A percentile compares a stretch with the other conserved stretches of the same genome.
These are phyloP conservation scores for Pholiota molesta DNA, from an alignment of 768 basidiomycete genomes.

Conservation along the genomic window DNA sequence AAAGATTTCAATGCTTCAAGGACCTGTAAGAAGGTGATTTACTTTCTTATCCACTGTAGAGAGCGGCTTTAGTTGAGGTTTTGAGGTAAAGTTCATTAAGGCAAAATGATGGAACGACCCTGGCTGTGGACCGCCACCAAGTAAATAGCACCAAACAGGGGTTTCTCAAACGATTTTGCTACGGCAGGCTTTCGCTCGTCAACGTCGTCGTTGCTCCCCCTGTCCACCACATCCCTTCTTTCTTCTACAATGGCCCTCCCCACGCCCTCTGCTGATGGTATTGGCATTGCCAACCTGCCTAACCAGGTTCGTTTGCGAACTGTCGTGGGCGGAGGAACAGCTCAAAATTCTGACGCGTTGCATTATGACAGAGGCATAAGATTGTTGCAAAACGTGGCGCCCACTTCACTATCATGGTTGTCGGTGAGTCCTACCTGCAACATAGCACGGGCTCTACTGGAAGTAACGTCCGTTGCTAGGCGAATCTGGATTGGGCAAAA, in stretches of 20 bases:
- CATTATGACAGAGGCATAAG: constrained; percentile 83
- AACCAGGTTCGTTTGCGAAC: constrained; percentile 75
- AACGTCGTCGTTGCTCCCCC: constrained; percentile 28
- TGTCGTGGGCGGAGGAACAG: background rate
- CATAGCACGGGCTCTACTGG: too few species aligned
- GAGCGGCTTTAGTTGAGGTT: too few species aligned
- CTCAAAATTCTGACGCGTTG: constrained; percentile 29
- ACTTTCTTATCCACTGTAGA: too few species aligned
- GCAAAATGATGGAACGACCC: background rate
- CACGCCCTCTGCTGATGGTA: constrained; percentile 66
- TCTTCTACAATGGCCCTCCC: constrained; percentile 45
- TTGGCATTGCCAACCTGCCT: constrained; percentile 95
- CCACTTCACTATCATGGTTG: constrained; percentile 99
- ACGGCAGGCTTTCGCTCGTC: constrained; percentile 20
- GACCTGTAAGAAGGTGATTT: too few species aligned
- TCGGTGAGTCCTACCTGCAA: constrained; percentile 61
- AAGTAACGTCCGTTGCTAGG: constrained; percentile 47
- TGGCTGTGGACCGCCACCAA: constrained; percentile 19
- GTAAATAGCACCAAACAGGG: constrained; percentile 25
- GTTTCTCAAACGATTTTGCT: constrained; percentile 41
- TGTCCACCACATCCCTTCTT: constrained; percentile 20
- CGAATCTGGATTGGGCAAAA: constrained; percentile 97
- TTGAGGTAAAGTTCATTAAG: too few species aligned
- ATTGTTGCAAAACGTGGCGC: constrained; percentile 97
- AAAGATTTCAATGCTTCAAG: too few species aligned